Evolutionary conservation across 2,329 filamentous ascomycete genomes (phyloP), one percentile per base, ranked within the genome.

Genomic region (Berkeleyomyces rouxiae): DNA sequence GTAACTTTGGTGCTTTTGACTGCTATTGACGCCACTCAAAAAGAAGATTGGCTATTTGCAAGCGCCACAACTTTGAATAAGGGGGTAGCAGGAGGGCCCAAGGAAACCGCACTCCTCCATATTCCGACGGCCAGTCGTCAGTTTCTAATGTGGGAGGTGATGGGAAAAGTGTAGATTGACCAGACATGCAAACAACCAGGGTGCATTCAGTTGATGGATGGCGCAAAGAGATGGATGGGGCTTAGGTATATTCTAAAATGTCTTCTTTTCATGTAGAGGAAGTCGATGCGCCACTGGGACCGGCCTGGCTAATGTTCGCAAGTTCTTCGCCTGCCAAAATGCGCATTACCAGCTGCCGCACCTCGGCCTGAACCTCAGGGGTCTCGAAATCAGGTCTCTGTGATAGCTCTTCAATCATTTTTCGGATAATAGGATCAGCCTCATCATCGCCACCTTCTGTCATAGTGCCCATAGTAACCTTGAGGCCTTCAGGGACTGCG

Each of bases 381-480:
- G 84, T 86, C 68, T 92, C 79, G 69, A 96, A 95, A 70, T 97
- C 90, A 33, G 87, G 84, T 47, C 90, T 80, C 43, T 85, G 80
- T 1, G 93, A 91, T 65, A 99, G 75, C 73, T 96, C 87, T 69
- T 97, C 90, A 70, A 99, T 97, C 61, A 88, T 81, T 67, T 86
- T 79, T 70, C 86, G 83, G 67, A 99, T 89, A 67, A 91, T 90
- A 1, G 88, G 84, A 70, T 97, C 90, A 7, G 86, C 82, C 64
- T 82, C 83, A 6, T 58, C 61, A 9, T 57, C 37, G 53, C 82
- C 77, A 0, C 72, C 77, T 67, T 86, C 80, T 4, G 80, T 78
- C 77, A 93, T 84, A 1, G 87, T 87, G 57, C 87, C 87, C 63
- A 97, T 74, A 40, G 87, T 88, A 65, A 99, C 79, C 58, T 83